Evolutionary conservation across 2,329 filamentous ascomycete species (phyloP), one percentile per base, ranked within the genome.

Genomic region (Graphium sp.): DNA sequence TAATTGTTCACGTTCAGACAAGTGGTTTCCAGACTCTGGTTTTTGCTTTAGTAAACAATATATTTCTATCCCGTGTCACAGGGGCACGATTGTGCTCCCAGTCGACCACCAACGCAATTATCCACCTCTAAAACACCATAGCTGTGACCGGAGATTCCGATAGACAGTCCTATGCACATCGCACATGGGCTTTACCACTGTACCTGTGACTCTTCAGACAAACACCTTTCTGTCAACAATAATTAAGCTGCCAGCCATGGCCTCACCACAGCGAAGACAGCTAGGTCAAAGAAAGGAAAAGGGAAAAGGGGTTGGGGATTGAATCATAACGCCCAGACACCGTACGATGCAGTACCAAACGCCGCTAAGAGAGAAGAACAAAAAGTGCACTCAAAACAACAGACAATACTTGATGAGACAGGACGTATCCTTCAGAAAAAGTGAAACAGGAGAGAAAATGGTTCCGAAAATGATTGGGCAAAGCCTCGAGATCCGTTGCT

Each of bases 191-290:
- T n/a, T n/a, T n/a, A n/a, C n/a, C n/a, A n/a, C n/a, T n/a, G n/a
- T n/a, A n/a, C n/a, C n/a, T n/a, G n/a, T n/a, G n/a, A n/a, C n/a
- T n/a, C n/a, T n/a, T n/a, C n/a, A n/a, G n/a, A n/a, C n/a, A n/a
- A n/a, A n/a, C n/a, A n/a, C n/a, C n/a, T n/a, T n/a, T n/a, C n/a
- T 24, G 49, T 87, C 92, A 30, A 45, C 12, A 24, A 15, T 4
- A 24, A 24, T 24, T 24, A 7, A 24, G 23, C 12, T 15, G 14
- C 10, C 12, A 24, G 8, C 14, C 14, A 5, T 4, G 14, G 8
- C 15, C 15, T n/a, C 22, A 9, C 6, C 24, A 11, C n/a, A n/a
- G n/a, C n/a, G n/a, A n/a, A n/a, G 14, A 12, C 18, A 26, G 7
- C n/a, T 26, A n/a, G 16, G 14, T 13, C 18, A 24, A 17, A 11